These are phyloP conservation scores for Chrysanthemum lavandulifolium DNA, from an alignment of 129 eudicot genomes.

Conservation along the genomic window DNA sequence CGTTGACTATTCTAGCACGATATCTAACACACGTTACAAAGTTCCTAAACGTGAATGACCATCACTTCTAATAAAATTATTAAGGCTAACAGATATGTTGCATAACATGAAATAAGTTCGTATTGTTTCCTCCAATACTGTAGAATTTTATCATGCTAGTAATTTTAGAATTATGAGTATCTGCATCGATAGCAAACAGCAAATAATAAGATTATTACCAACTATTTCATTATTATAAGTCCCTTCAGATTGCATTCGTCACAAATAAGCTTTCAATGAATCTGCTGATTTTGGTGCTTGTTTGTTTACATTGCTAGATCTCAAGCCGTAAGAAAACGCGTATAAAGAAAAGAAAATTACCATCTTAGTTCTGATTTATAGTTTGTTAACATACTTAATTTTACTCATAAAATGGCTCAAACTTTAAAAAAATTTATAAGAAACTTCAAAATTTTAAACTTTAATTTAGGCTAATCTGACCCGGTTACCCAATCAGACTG, in stretches of 20 bases:
- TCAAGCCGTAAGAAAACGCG: neutral
- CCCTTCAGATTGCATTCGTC: too few relatives aligned
- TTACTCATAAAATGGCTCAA: neutral
- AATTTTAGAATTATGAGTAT: neutral
- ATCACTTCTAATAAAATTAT: too few relatives aligned
- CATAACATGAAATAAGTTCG: neutral
- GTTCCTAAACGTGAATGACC: too few relatives aligned
- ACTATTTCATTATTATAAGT: too few relatives aligned
- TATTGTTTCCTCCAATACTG: neutral
- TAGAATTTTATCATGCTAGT: neutral
- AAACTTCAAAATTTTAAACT: neutral
- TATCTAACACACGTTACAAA: too few relatives aligned
- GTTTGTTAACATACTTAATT: neutral
- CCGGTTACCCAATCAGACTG: neutral
- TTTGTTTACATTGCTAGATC: neutral
- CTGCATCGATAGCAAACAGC: neutral
- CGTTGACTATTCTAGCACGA: too few relatives aligned
- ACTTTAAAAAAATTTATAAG: too few relatives aligned
- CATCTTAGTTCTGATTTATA: slow-evolving; percentile 5
- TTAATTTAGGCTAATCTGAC: neutral
- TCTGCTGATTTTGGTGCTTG: too few relatives aligned
- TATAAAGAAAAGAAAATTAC: neutral
- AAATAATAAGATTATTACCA: too few relatives aligned
- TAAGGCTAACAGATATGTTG: too few relatives aligned
- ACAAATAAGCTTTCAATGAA: too few relatives aligned